A percentile compares a stretch with the other conserved stretches of the same genome.
Conservation (phyloP, 805 yeast species). For the Candida tibetensis region DNA sequence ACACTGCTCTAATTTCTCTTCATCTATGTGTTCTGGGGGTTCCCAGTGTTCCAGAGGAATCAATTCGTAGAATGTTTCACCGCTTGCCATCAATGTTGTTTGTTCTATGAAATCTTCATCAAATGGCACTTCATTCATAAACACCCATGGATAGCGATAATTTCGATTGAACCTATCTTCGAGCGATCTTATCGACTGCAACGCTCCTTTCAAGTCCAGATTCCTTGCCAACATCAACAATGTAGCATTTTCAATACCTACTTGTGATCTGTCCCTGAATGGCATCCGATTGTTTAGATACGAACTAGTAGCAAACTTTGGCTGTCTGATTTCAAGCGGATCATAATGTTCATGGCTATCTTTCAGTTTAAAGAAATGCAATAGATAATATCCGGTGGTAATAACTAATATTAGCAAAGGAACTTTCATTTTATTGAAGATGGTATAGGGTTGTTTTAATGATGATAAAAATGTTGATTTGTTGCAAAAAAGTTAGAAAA, state of each 20-base stretch:
- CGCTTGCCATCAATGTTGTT: conserved; percentile 45
- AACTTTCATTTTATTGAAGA: not conserved
- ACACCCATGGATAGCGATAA: conserved; percentile 45
- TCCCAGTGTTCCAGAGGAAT: conserved; percentile 42
- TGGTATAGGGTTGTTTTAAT: no score
- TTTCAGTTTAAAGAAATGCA: not conserved
- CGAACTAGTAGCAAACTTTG: conserved; percentile 29
- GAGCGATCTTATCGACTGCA: conserved; percentile 43
- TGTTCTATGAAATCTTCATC: conserved; percentile 39
- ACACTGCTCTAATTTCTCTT: conserved; percentile 23
- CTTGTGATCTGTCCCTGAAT: conserved; percentile 29
- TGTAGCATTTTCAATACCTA: conserved; percentile 76
- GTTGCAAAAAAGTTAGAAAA: conserved; percentile 1
- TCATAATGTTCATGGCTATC: conserved; percentile 5
- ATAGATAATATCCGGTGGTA: not conserved
- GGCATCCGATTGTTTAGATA: conserved; percentile 22
- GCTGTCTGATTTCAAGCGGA: conserved; percentile 15
- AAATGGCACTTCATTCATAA: conserved; percentile 43
- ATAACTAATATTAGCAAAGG: not conserved
- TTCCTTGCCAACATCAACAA: conserved; percentile 85
- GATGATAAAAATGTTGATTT: not conserved
- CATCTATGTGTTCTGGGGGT: conserved; percentile 36
- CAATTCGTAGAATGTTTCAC: conserved; percentile 39
- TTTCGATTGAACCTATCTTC: conserved; percentile 42
- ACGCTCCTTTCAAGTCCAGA: conserved; percentile 70